phyloP scores from a whole-genome alignment of 2,329 filamentous ascomycete species.

The Orbilia oligospora region DNA sequence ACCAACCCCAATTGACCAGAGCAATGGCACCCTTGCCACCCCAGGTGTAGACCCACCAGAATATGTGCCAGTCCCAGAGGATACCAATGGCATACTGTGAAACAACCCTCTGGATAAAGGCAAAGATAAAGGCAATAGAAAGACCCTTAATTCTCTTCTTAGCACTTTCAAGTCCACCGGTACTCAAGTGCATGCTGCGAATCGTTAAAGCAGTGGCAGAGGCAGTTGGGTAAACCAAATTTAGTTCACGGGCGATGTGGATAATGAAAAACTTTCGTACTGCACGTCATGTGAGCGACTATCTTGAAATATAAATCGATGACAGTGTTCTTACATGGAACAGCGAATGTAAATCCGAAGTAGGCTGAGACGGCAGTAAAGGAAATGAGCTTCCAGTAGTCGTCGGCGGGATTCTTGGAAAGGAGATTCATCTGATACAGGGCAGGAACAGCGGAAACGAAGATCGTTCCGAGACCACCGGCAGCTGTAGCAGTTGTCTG shows the following conservation, averaged over 20 bases:
- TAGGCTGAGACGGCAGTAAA: constrained; percentile 76
- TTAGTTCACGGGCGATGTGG: constrained; percentile 75
- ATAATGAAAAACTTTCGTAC: constrained; percentile 79
- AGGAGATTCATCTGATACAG: constrained; percentile 73
- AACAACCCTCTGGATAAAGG: constrained; percentile 72
- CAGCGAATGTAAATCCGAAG: constrained; percentile 76
- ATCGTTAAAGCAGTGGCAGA: constrained; percentile 76
- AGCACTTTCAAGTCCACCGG: constrained; percentile 68
- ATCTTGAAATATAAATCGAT: constrained; percentile 27
- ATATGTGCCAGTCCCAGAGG: constrained; percentile 73
- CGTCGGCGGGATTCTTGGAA: constrained; percentile 70
- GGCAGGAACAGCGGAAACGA: constrained; percentile 74
- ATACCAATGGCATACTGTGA: constrained; percentile 75
- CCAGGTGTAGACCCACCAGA: constrained; percentile 73
- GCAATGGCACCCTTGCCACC: constrained; percentile 70
- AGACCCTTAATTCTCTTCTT: constrained; percentile 74
- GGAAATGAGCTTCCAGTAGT: constrained; percentile 74
- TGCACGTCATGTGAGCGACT: constrained; percentile 60
- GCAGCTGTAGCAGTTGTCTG: constrained; percentile 75
- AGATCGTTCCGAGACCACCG: constrained; percentile 73
- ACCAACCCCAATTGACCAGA: constrained; percentile 76
- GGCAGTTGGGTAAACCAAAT: constrained; percentile 74
- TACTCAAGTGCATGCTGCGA: constrained; percentile 74
- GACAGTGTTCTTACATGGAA: constrained; percentile 68
- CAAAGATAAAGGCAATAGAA: constrained; percentile 70